phyloP scores from a whole-genome alignment of 176 grass and related monocot species.

The Triticum dicoccoides region DNA sequence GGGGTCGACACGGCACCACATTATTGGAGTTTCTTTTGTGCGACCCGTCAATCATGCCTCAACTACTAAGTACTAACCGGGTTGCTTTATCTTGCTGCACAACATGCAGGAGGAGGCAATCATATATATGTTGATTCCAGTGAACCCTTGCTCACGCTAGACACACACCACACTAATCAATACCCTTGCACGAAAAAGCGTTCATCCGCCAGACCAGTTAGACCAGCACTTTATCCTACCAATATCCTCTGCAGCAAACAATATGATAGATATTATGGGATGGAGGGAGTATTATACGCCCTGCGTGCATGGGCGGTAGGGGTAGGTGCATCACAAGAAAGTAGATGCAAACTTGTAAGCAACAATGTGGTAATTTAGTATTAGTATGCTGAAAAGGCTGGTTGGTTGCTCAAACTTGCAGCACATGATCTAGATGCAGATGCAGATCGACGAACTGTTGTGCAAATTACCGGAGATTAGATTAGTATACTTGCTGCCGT shows the following conservation, averaged over 20 bases:
- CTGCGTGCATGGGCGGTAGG: neutral
- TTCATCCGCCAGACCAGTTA: neutral
- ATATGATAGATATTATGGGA: too few species aligned
- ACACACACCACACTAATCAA: neutral
- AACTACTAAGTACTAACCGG: neutral
- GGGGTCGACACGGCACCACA: neutral
- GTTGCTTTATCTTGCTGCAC: neutral
- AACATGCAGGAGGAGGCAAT: conserved; percentile 14
- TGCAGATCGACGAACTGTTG: too few species aligned
- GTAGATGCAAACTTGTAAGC: neutral
- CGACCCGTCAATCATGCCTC: neutral
- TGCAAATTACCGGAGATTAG: neutral
- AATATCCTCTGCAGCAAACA: too few species aligned
- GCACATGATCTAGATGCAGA: neutral
- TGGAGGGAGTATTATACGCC: too few species aligned
- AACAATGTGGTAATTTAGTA: neutral
- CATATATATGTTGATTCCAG: neutral
- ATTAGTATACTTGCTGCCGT: too few species aligned
- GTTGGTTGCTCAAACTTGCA: neutral
- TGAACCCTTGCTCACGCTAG: neutral
- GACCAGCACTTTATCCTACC: neutral
- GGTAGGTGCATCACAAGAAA: neutral
- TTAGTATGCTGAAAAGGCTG: neutral
- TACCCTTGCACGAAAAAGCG: conserved; percentile 25
- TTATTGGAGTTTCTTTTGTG: neutral